phyloP scores from a whole-genome alignment of 352 stramenopile species.

The Pythium plurisporium region DNA sequence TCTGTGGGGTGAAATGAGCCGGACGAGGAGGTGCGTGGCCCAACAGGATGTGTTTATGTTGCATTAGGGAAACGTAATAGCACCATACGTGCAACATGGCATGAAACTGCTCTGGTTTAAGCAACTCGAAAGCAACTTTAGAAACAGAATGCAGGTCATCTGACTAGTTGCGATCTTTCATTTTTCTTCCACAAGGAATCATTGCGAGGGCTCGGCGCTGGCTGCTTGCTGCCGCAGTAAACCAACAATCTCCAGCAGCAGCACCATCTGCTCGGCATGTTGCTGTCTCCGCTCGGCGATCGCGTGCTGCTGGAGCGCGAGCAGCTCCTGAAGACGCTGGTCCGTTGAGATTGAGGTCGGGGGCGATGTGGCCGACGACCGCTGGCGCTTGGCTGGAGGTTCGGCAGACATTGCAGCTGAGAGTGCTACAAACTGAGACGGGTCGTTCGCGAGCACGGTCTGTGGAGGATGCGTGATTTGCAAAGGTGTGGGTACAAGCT shows the following conservation, averaged over 20 bases:
- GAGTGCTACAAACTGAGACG: too few relatives aligned
- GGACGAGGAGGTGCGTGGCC: too few relatives aligned
- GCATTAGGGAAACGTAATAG: not conserved
- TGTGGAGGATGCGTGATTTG: not conserved
- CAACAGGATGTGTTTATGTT: not conserved
- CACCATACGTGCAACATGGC: not conserved
- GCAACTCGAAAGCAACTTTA: not conserved
- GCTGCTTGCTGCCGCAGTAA: conserved; percentile 25
- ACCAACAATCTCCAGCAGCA: conserved; percentile 37
- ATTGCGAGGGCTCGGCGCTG: not conserved
- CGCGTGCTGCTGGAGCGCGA: conserved; percentile 30
- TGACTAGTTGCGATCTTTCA: not conserved
- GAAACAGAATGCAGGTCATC: conserved; percentile 1
- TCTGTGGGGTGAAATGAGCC: too few relatives aligned
- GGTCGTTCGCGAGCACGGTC: too few relatives aligned
- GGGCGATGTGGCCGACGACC: not conserved
- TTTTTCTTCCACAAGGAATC: not conserved
- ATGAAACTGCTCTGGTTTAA: not conserved
- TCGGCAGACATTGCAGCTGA: not conserved
- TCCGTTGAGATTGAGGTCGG: conserved; percentile 1
- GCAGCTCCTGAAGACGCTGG: conserved; percentile 26
- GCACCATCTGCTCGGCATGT: conserved; percentile 51
- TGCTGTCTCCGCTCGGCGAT: conserved; percentile 45
- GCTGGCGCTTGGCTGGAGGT: conserved; percentile 8
- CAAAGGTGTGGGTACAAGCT: conserved; percentile 1